phyloP scores from a whole-genome alignment of 495 filamentous ascomycete species.

The Hypomontagnella monticulosa region DNA sequence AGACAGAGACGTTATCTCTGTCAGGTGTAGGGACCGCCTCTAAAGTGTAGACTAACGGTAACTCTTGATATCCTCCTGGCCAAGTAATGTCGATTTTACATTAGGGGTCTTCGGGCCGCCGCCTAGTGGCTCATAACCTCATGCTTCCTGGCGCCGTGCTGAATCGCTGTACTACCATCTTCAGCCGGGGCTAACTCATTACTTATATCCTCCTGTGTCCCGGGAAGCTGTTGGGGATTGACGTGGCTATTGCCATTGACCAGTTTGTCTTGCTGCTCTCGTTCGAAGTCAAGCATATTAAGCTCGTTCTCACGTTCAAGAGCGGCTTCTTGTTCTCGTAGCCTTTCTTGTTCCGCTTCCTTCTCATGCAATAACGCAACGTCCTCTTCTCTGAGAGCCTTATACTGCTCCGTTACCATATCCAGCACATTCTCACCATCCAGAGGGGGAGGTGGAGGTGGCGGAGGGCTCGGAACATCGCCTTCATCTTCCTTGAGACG shows the following conservation, averaged over 20 bases:
- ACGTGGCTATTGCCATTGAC: slow-evolving; percentile 23
- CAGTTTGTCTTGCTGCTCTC: slow-evolving; percentile 39
- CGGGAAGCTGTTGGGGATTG: slow-evolving; percentile 2
- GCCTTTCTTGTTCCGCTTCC: slow-evolving; percentile 47
- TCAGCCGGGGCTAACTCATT: slow-evolving; percentile 7
- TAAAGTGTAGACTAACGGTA: not conserved
- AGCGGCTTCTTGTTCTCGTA: slow-evolving; percentile 44
- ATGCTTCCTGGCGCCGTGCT: slow-evolving; percentile 36
- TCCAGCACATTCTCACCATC: slow-evolving; percentile 45
- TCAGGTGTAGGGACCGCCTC: too few relatives aligned
- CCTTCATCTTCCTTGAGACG: slow-evolving; percentile 59
- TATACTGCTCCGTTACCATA: slow-evolving; percentile 48
- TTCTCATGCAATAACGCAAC: slow-evolving; percentile 50
- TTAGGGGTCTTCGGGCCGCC: not conserved
- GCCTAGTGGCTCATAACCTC: slow-evolving; percentile 48
- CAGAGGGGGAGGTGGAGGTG: slow-evolving; percentile 56
- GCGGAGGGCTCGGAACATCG: slow-evolving; percentile 43
- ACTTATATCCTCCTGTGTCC: slow-evolving; percentile 3
- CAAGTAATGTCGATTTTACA: not conserved
- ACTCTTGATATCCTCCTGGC: not conserved
- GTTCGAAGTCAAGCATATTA: slow-evolving; percentile 48
- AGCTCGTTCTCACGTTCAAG: slow-evolving; percentile 47
- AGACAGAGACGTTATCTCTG: too few relatives aligned
- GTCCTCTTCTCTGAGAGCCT: slow-evolving; percentile 55
- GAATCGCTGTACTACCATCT: slow-evolving; percentile 17